Evolutionary conservation across 2,329 filamentous ascomycete species (phyloP), one percentile per base, ranked within the genome.

Genomic region (Aspergillus thermomutatus): DNA sequence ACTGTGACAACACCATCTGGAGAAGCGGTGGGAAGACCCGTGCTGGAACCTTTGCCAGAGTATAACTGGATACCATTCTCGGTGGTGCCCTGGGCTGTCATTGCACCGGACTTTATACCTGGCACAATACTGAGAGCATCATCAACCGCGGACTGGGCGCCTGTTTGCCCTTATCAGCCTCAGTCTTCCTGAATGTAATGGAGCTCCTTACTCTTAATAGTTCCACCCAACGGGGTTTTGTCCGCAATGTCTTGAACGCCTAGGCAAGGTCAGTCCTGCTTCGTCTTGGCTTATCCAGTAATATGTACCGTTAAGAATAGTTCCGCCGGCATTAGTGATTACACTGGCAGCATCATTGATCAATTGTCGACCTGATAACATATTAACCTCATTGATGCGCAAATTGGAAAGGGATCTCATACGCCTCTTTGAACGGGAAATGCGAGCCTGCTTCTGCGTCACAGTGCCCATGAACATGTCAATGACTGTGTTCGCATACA

Each of bases 1-100:
- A 89, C 81, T 56, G 78, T 80, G 69, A 89, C 76, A 27, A 79
- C 80, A 59, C 87, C 86, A 54, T 85, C 79, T 57, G 87, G 83
- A 21, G 78, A 74, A 56, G 79, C 80, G 4, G 86, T 89, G 8
- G 87, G 87, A 19, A 89, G 74, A 57, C 86, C 85, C 10, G 69
- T 69, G 0, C 70, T 60, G 11, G 82, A 77, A 53, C 85, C 87
- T 17, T 73, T 63, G 56, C 86, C 86, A 9, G 82, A 78, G 9
- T 80, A 77, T 3, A 79, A 75, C 25, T 80, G 78, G 47, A 88
- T 83, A 55, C 76, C 80, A 4, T 75, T 74, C 75, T 88, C 85
- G 1, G 64, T 65, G 1, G 77, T 75, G 50, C 78, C 79, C 27
- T 72, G 66, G 28, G 75, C 63, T 4, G 78, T 82, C 76, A 83